These are phyloP conservation scores for Dendryphion nanum DNA, from an alignment of 2,329 filamentous ascomycete species.

Conservation along the genomic window DNA sequence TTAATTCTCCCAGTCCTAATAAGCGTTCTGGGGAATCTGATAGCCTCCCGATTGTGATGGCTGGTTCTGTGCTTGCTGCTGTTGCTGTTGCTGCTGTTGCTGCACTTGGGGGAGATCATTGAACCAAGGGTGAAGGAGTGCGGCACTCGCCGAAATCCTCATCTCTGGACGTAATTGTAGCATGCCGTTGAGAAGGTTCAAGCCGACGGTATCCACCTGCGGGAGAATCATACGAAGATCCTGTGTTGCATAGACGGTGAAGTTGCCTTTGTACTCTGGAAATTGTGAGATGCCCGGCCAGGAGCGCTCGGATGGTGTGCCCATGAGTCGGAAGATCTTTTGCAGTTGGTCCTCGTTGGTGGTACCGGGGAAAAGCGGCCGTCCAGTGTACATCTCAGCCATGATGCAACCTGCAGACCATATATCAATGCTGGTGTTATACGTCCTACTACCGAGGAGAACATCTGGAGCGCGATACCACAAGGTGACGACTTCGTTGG, in stretches of 20 bases:
- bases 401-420: constrained; percentile 99
- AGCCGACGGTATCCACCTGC: constrained; percentile 81
- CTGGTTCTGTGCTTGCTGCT: constrained; percentile 33
- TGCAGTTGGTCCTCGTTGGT: constrained; percentile 97
- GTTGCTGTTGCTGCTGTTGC: constrained; percentile 34
- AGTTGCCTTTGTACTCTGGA: constrained; percentile 96
- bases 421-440: constrained; percentile 99
- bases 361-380: constrained; percentile 92
- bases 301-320: constrained; percentile 88
- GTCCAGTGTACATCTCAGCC: constrained; percentile 98
- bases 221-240: constrained; percentile 83
- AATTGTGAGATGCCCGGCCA: constrained; percentile 96
- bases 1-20: constrained; percentile 19
- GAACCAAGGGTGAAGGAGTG: constrained; percentile 92
- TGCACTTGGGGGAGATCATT: constrained; percentile 62
- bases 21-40: constrained; percentile 39
- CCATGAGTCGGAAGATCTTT: constrained; percentile 98
- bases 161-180: constrained; percentile 90
- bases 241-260: constrained; percentile 91
- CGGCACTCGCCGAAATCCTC: constrained; percentile 82
- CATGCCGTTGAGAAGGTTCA: constrained; percentile 87
- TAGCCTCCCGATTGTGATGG: constrained; percentile 40
- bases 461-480: constrained; percentile 99
- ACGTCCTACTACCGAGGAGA: constrained; percentile 86
- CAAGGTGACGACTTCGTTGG: constrained; percentile 94